phyloP scores from a whole-genome alignment of 2,329 filamentous ascomycete species.

The Phialophora macrospora region DNA sequence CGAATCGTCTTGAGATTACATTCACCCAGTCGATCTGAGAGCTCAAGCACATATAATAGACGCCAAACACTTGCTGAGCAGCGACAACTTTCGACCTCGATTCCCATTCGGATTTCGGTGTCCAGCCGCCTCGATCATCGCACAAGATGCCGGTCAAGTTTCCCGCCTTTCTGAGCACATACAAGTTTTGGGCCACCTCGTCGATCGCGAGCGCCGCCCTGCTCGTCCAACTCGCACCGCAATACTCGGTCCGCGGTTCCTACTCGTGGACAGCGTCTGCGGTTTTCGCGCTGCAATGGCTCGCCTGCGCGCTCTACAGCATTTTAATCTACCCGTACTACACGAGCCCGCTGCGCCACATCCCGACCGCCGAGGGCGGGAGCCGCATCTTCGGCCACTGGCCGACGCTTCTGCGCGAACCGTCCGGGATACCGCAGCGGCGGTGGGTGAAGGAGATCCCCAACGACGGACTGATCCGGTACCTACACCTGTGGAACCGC shows the following conservation, averaged over 20 bases:
- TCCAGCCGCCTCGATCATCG: constrained; percentile 34
- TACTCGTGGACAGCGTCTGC: constrained; percentile 39
- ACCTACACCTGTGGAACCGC: constrained; percentile 64
- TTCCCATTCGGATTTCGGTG: not conserved
- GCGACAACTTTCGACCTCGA: not conserved
- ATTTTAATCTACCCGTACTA: constrained; percentile 63
- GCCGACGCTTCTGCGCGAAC: constrained; percentile 44
- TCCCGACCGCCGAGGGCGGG: constrained; percentile 60
- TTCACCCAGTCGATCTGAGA: not conserved
- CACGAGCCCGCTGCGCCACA: constrained; percentile 62
- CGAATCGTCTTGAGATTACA: not conserved
- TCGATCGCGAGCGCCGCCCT: constrained; percentile 33
- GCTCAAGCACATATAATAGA: not conserved
- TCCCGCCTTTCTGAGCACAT: constrained; percentile 30
- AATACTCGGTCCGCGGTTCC: constrained; percentile 43
- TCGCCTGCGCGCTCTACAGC: constrained; percentile 41
- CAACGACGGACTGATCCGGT: constrained; percentile 72
- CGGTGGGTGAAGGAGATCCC: constrained; percentile 64
- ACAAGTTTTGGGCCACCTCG: constrained; percentile 32
- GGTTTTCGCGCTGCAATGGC: constrained; percentile 38
- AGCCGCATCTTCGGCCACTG: constrained; percentile 54
- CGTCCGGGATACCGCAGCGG: constrained; percentile 47
- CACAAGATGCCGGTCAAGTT: constrained; percentile 57
- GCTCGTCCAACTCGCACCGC: constrained; percentile 37
- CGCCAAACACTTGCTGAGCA: not conserved